Conservation (phyloP, 2,329 filamentous ascomycete species). For the Penicillium palitans region DNA sequence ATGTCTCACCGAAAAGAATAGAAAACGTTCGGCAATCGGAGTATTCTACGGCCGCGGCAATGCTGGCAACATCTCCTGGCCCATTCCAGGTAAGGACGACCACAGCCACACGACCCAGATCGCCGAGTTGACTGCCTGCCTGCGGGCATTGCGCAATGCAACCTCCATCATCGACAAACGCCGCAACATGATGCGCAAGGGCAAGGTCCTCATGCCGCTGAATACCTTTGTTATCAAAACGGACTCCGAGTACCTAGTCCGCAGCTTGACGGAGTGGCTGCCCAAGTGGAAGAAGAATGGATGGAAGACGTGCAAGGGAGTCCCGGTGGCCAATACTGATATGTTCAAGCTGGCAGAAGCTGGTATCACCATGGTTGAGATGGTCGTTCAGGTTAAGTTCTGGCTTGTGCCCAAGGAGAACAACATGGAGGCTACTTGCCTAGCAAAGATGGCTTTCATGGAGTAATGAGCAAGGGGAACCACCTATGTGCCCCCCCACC, state of each 20-base stretch:
- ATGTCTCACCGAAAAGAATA: background rate
- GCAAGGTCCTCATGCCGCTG: slow-evolving; percentile 8
- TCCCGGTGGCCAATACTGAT: slow-evolving; percentile 23
- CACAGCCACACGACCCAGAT: slow-evolving; percentile 21
- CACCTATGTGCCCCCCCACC: background rate
- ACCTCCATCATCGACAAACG: background rate
- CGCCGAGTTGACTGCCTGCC: slow-evolving; percentile 22
- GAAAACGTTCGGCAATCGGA: slow-evolving; percentile 9
- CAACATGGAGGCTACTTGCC: slow-evolving; percentile 16
- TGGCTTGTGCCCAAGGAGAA: slow-evolving; percentile 27
- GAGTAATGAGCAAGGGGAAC: background rate
- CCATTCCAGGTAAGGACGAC: slow-evolving; percentile 7
- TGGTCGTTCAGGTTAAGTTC: slow-evolving; percentile 26
- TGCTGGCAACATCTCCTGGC: slow-evolving; percentile 4
- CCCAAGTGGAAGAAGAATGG: slow-evolving; percentile 34
- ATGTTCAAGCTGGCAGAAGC: slow-evolving; percentile 26
- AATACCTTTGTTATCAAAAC: slow-evolving; percentile 29
- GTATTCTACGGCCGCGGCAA: slow-evolving; percentile 18
- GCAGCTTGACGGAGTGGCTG: slow-evolving; percentile 35
- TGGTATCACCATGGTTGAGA: slow-evolving; percentile 20
- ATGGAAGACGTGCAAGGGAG: slow-evolving; percentile 28
- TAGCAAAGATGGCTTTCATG: background rate
- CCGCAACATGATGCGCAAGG: background rate
- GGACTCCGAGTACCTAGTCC: slow-evolving; percentile 38
- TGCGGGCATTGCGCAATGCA: slow-evolving; percentile 14